Base-by-base conservation (phyloP, 371 early-diverging fungal genomes). In the Quaeritorhiza haematococci region DNA sequence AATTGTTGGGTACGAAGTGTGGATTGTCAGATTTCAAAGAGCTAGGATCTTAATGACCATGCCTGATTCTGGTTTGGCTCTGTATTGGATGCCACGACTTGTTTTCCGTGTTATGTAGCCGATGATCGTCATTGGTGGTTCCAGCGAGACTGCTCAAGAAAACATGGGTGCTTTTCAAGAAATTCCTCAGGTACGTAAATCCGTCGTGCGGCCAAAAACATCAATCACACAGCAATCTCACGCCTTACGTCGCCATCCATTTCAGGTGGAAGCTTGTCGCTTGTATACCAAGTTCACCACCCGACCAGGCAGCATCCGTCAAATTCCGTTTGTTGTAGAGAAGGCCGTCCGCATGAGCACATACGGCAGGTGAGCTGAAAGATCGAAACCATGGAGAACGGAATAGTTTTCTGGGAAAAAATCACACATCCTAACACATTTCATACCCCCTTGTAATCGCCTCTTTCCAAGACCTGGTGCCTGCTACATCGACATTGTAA, bases 81-180 rank as follows among this genome's bases (percentile, higher is more conserved):
- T 56, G n/a, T 15, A n/a, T 10, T 26, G 8, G n/a, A 47, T 8
- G 10, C 7, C 26, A 13, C 10, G 24, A 47, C 7, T 13, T 47
- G 19, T 47, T 47, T 26, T n/a, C 47, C 10, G 21, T n/a, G 10
- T n/a, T 26, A 10, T 35, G 17, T 64, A 38, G 65, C 63, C 63
- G 8, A 19, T 62, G 26, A 48, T 62, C 27, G 38, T 62, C 29
- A 58, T 71, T 46, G 69, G 63, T 53, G 72, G 72, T 8, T 78
- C 84, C 5, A 70, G 68, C 28, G 84, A 84, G 38, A 73, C 76
- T 7, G 70, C 73, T 44, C 78, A 78, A 47, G 70, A 68, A 47
- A 85, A 84, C 35, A 75, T 73, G 56, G 91, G 91, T 2, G 89
- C 86, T 1, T 90, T 90, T 63, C 91, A 90, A 71, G 91, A 90